A percentile compares a stretch with the other conserved stretches of the same genome.
Conservation (phyloP, 805 yeast genomes). For the Metschnikowia gelsemii region DNA sequence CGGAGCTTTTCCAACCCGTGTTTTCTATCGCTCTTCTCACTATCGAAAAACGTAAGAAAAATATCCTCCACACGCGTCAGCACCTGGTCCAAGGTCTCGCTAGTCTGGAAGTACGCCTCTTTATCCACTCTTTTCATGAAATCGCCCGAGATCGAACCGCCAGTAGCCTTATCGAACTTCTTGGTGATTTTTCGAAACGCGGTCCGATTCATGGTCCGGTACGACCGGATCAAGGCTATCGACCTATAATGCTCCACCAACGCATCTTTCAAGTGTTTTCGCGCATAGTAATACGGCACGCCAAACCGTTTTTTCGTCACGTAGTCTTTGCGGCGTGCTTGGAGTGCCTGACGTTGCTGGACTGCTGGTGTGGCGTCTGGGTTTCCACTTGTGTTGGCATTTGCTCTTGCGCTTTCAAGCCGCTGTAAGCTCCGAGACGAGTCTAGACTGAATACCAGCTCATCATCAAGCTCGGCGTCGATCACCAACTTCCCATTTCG, state of each 20-base stretch:
- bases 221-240: constrained; percentile 67
- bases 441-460: constrained; percentile 9
- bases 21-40: constrained; percentile 50
- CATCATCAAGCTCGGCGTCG: constrained; percentile 13
- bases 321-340: constrained; percentile 49
- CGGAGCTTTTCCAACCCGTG: constrained; percentile 66
- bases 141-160: constrained; percentile 39
- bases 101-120: constrained; percentile 54
- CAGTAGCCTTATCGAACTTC: constrained; percentile 79
- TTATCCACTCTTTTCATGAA: constrained; percentile 60
- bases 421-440: constrained; percentile 1
- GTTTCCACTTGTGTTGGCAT: no score
- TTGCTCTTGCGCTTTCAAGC: no score
- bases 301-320: constrained; percentile 33
- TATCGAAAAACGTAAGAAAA: constrained; percentile 64
- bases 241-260: constrained; percentile 71
- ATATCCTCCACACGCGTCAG: constrained; percentile 63
- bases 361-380: not conserved
- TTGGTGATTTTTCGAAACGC: constrained; percentile 88
- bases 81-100: constrained; percentile 66
- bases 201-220: constrained; percentile 73
- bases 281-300: constrained; percentile 63
- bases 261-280: constrained; percentile 67
- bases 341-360: constrained; percentile 8
- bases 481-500: constrained; percentile 32